Conservation (phyloP, 768 basidiomycete genomes). For the Phylloporus rhodoxanthus region DNA sequence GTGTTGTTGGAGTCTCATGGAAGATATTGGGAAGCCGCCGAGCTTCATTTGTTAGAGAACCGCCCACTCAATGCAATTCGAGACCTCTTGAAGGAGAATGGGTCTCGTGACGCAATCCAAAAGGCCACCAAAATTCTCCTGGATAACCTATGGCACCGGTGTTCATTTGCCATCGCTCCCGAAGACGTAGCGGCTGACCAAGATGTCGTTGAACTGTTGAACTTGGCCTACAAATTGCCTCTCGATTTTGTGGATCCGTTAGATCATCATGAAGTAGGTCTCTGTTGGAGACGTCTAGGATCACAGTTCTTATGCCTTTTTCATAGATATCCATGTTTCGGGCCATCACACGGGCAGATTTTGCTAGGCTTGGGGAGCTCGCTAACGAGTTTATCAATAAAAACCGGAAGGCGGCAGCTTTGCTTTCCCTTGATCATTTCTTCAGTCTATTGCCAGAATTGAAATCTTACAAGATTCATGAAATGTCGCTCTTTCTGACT, state of each 20-base stretch:
- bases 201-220: conserved; percentile 20
- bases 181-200: conserved; percentile 1
- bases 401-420: conserved; percentile 1
- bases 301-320: neutral
- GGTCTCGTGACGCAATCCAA: conserved; percentile 22
- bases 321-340: conserved; percentile 30
- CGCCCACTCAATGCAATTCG: conserved; percentile 42
- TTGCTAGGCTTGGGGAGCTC: conserved; percentile 27
- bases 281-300: neutral
- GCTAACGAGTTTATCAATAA: conserved; percentile 25
- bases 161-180: conserved; percentile 36
- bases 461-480: conserved; percentile 17
- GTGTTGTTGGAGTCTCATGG: conserved; percentile 39
- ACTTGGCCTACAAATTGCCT: conserved; percentile 16
- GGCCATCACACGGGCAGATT: conserved; percentile 25
- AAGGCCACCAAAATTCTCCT: conserved; percentile 38
- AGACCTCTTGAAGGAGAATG: conserved; percentile 35
- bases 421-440: conserved; percentile 8
- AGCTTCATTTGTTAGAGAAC: conserved; percentile 45
- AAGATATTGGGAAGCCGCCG: conserved; percentile 45
- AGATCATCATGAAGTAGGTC: conserved; percentile 11
- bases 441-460: conserved; percentile 12
- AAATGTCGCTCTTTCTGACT: conserved; percentile 5
- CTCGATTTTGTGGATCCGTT: conserved; percentile 2
- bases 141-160: conserved; percentile 41